Evolutionary conservation across 371 early-diverging fungal genomes (phyloP).

Genomic region (Blyttiomyces sp.): DNA sequence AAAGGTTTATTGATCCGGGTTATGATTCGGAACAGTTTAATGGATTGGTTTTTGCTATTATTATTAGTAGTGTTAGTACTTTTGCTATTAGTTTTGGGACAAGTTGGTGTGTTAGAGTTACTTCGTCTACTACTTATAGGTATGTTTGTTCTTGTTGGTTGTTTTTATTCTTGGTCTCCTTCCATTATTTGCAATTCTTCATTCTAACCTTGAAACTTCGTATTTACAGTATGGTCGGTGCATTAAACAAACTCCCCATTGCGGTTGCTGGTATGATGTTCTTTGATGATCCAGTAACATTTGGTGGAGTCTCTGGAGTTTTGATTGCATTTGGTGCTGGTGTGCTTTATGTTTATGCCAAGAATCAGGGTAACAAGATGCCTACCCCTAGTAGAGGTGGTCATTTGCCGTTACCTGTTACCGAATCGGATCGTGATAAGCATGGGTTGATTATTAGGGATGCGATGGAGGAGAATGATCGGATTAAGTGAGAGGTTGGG

Average conservation of each 20-base stretch:
- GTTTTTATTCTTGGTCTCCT: background rate
- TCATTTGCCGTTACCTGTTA: conserved; percentile 13
- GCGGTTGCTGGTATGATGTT: conserved; percentile 93
- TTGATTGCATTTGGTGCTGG: conserved; percentile 73
- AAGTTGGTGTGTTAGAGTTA: conserved; percentile 93
- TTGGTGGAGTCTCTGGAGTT: conserved; percentile 77
- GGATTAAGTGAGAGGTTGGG: no score
- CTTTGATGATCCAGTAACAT: conserved; percentile 82
- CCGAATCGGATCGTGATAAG: conserved; percentile 2
- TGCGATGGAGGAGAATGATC: no score
- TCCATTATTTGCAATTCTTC: background rate
- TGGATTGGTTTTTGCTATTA: conserved; percentile 63
- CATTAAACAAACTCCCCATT: conserved; percentile 97
- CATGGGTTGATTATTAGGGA: conserved; percentile 2
- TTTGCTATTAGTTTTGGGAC: conserved; percentile 91
- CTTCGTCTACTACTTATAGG: conserved; percentile 92
- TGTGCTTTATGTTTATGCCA: conserved; percentile 77
- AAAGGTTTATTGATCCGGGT: conserved; percentile 25
- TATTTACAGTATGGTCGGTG: conserved; percentile 90
- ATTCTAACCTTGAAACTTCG: background rate
- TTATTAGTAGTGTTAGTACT: conserved; percentile 82
- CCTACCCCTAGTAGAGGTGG: background rate
- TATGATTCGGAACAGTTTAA: conserved; percentile 29
- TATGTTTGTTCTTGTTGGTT: conserved; percentile 9
- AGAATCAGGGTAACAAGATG: conserved; percentile 31